Evolutionary conservation across 2,329 filamentous ascomycete species (phyloP), one percentile per base, ranked within the genome.

Genomic region (Nemania abortiva): DNA sequence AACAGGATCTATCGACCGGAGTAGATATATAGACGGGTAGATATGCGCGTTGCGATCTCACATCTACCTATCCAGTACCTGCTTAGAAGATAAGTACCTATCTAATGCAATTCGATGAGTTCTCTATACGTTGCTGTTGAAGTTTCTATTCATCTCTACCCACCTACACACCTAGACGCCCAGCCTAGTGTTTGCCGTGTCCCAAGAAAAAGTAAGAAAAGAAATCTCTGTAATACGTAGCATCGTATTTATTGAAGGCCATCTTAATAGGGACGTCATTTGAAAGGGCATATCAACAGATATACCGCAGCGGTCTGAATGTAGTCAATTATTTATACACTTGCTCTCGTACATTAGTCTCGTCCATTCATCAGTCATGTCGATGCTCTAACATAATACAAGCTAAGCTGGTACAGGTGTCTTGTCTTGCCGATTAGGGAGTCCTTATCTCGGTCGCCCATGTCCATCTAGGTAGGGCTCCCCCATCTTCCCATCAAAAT

Each of bases 401-500:
- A 39, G 47, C 53, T 66, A 61, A 63, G 6, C 29, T 50, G 31
- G 64, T 37, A 57, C 1, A 56, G 24, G 24, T 27, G 5, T 49
- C 61, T 18, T 53, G 9, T 20, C 13, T 5, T 6, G 18, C 45
- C 54, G 24, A 5, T 27, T 27, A 31, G 11, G 55, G 52, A 54
- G 9, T 22, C 45, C 20, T 15, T 15, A 22, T 18, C 24, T 49
- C 11, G 3, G 47, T 42, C 13, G 4, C 24, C 27, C 50, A 15
- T 24, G 10, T 20, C 34, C 34, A 9, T 37, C 34, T 11, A 37
- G 24, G 24, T 5, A 37, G 24, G 24, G 2, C 5, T 45, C 34
- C 9, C 42, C 18, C 2, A n/a, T 49, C n/a, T 6, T 9, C 11
- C 54, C 42, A 45, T 84, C 77, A 97, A 77, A 97, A 96, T 76